phyloP scores from a whole-genome alignment of 176 grass and related monocot genomes.

The Triticum monococcum region DNA sequence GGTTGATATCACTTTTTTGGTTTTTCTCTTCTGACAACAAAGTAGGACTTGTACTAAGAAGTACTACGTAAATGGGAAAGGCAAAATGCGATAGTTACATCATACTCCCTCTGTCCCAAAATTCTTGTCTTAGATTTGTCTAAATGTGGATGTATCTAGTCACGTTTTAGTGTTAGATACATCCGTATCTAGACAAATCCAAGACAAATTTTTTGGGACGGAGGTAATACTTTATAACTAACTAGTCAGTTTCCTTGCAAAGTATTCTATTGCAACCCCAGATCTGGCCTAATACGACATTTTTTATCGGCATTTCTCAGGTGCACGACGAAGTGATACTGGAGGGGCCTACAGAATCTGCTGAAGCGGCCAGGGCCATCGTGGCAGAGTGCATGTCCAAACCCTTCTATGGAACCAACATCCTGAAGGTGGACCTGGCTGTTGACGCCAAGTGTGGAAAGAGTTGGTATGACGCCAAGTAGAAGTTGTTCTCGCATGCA shows the following conservation, averaged over 20 bases:
- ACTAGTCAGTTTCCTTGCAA: not conserved
- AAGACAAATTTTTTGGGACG: too few species aligned
- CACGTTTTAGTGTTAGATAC: too few species aligned
- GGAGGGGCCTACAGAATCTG: constrained; percentile 74
- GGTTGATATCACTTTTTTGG: constrained; percentile 36
- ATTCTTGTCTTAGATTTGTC: too few species aligned
- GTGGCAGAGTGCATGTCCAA: constrained; percentile 91
- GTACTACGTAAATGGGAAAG: not conserved
- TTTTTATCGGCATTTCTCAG: constrained; percentile 26
- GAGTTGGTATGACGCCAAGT: constrained; percentile 91
- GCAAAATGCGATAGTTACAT: not conserved
- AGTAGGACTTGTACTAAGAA: not conserved
- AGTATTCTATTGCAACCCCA: not conserved
- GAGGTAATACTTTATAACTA: not conserved
- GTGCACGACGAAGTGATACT: constrained; percentile 89
- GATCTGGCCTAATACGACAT: not conserved
- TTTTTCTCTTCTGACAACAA: not conserved
- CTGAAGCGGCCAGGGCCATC: constrained; percentile 60
- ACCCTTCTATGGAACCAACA: constrained; percentile 72
- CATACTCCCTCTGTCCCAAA: not conserved
- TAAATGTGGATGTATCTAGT: too few species aligned
- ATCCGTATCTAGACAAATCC: too few species aligned
- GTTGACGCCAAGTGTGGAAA: constrained; percentile 86
- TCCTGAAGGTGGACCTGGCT: constrained; percentile 66
- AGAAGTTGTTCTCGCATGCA: not conserved